Evolutionary conservation across 192 early-diverging fungal genomes (phyloP).

Genomic region (Podochytrium sp.): DNA sequence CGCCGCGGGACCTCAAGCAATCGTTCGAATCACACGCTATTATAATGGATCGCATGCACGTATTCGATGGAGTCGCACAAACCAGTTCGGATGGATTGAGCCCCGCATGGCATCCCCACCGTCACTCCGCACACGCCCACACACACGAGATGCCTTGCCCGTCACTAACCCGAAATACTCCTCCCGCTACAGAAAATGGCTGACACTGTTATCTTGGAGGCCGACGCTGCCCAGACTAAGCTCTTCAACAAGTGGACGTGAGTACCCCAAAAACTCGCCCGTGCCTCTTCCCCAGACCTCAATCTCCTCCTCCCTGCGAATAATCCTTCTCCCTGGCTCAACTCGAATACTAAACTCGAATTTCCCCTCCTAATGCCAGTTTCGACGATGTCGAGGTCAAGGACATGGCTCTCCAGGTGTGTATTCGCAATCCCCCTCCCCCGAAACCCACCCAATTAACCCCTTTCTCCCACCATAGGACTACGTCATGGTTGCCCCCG

Average conservation of each 20-base stretch:
- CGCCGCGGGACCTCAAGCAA: no score
- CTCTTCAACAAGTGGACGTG: constrained; percentile 54
- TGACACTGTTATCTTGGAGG: constrained; percentile 37
- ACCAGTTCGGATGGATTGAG: background rate
- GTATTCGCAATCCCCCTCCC: constrained; percentile 7
- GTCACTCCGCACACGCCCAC: no score
- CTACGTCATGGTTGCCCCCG: constrained; percentile 88
- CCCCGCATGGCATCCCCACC: background rate
- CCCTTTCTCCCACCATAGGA: constrained; percentile 53
- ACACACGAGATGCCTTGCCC: background rate
- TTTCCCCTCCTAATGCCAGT: constrained; percentile 23
- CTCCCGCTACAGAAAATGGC: constrained; percentile 20
- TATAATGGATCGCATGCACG: no score
- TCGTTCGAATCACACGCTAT: no score
- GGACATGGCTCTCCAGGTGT: constrained; percentile 48
- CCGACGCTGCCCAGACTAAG: constrained; percentile 36
- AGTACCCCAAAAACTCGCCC: background rate
- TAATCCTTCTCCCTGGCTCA: background rate
- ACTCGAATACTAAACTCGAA: constrained; percentile 13
- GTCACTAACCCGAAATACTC: background rate
- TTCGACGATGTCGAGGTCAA: constrained; percentile 57
- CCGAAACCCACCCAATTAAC: background rate
- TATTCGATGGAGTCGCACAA: no score
- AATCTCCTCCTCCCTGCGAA: no score
- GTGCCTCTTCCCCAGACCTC: no score